Percentiles rank a stretch among this genome's conserved stretches.
Conservation (phyloP, 176 grass and related monocot species). For the Bolboschoenus planiculmis region DNA sequence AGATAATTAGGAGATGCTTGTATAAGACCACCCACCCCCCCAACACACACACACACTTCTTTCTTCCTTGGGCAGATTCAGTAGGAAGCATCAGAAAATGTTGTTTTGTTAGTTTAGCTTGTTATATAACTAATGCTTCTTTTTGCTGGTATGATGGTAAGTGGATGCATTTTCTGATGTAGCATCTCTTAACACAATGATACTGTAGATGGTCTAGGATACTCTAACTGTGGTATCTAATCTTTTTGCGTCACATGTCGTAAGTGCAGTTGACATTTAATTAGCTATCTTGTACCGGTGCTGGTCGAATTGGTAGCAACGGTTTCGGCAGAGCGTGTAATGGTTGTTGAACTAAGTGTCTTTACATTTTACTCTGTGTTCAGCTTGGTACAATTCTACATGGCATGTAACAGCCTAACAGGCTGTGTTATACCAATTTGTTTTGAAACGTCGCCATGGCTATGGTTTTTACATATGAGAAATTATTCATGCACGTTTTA, state of each 20-base stretch:
- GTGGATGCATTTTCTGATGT: not conserved
- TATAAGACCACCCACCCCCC: too few relatives aligned
- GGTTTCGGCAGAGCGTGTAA: not conserved
- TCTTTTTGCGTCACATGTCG: not conserved
- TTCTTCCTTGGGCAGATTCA: not conserved
- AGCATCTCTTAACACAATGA: not conserved
- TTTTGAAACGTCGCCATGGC: too few relatives aligned
- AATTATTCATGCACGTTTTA: too few relatives aligned
- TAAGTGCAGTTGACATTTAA: not conserved
- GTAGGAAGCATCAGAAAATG: not conserved
- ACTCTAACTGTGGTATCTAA: not conserved
- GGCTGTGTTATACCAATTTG: too few relatives aligned
- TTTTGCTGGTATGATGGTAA: not conserved
- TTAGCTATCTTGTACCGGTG: not conserved
- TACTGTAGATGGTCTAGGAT: not conserved
- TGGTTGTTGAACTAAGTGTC: not conserved
- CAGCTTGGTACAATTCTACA: not conserved
- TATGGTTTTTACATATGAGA: not conserved
- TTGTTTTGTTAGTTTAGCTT: not conserved
- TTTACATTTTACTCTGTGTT: not conserved
- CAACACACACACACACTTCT: too few relatives aligned
- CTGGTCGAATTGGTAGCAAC: not conserved
- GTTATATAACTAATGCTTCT: not conserved
- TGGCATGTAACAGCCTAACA: not conserved
- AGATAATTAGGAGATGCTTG: not conserved